Evolutionary conservation across 176 grass and related monocot genomes (phyloP), one percentile per base, ranked within the genome.

Genomic region (Raddia distichophylla): DNA sequence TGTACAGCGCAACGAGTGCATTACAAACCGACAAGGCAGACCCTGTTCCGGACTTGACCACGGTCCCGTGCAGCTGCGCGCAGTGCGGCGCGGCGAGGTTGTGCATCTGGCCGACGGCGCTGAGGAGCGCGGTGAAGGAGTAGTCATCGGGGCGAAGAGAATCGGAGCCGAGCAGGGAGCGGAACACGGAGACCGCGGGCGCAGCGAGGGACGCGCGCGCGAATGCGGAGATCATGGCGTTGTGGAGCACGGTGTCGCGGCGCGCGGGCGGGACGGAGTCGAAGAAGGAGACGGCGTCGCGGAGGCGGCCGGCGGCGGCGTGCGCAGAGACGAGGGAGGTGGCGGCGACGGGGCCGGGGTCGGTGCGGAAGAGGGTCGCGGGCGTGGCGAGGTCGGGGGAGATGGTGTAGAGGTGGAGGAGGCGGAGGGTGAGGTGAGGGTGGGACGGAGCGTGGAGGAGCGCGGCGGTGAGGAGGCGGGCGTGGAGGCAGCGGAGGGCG

Each of bases 211-310:
- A 75, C 55, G 83, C 92, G 50, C 95, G 86, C 33, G 90, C 87
- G 76, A 87, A 94, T 19, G 83, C 84, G 6, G 95, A 94, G 53
- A 98, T 93, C 81, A 98, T 72, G 69, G 95, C 86, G 60, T 98
- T 98, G 80, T 94, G 88, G 68, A 98, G 81, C 45, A 98, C 92
- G 40, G 95, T 91, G 67, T 98, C 95, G 22, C 95, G 86, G 84
- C 74, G 64, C 18, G 54, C 19, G 34, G 69, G 78, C 60, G 95
- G 90, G 57, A 89, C 84, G 51, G 44, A 19, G 42, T 92, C 75
- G 85, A 94, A 98, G 67, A 94, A 87, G 66, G 80, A 83, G 13
- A 50, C 72, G 49, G 95, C 88, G 27, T 88, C 76, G 10, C 83
- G 77, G 56, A 93, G 85, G 53, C 81, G 81, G 22, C 92, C 90